Percentiles rank a stretch among this genome's conserved stretches.
Conservation (phyloP, 352 stramenopile genomes). For the Globisporangium camurandrum region DNA sequence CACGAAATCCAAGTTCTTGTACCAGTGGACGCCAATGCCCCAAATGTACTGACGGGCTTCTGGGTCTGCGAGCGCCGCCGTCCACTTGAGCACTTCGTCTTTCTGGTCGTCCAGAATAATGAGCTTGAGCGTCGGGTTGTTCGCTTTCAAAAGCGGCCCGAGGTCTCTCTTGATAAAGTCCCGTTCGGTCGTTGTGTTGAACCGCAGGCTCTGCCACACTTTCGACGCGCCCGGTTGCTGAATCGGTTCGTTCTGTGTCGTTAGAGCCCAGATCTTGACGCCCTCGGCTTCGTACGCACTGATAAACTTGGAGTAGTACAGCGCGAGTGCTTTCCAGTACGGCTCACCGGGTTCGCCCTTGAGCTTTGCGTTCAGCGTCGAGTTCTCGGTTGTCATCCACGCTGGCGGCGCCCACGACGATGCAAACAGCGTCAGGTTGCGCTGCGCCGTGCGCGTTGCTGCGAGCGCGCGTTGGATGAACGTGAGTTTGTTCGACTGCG, state of each 20-base stretch:
- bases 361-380: slow-evolving; percentile 40
- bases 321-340: slow-evolving; percentile 62
- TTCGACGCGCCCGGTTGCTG: slow-evolving; percentile 20
- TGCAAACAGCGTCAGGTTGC: too few relatives aligned
- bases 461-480: too few relatives aligned
- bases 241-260: slow-evolving; percentile 81
- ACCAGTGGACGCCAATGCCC: slow-evolving; percentile 85
- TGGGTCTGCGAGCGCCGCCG: slow-evolving; percentile 30
- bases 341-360: slow-evolving; percentile 42
- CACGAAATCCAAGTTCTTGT: slow-evolving; percentile 59
- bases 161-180: slow-evolving; percentile 78
- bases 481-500: too few relatives aligned
- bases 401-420: slow-evolving; percentile 21
- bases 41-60: slow-evolving; percentile 65
- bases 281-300: slow-evolving; percentile 67
- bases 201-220: slow-evolving; percentile 49
- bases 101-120: slow-evolving; percentile 85
- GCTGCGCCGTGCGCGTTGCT: too few relatives aligned
- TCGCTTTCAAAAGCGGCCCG: slow-evolving; percentile 45
- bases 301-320: slow-evolving; percentile 86
- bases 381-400: slow-evolving; percentile 79
- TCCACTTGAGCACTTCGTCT: slow-evolving; percentile 31
- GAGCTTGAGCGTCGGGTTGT: slow-evolving; percentile 77
- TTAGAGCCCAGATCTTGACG: slow-evolving; percentile 73
- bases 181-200: slow-evolving; percentile 27